phyloP scores from a whole-genome alignment of 768 basidiomycete species.

The Serendipita indica region DNA sequence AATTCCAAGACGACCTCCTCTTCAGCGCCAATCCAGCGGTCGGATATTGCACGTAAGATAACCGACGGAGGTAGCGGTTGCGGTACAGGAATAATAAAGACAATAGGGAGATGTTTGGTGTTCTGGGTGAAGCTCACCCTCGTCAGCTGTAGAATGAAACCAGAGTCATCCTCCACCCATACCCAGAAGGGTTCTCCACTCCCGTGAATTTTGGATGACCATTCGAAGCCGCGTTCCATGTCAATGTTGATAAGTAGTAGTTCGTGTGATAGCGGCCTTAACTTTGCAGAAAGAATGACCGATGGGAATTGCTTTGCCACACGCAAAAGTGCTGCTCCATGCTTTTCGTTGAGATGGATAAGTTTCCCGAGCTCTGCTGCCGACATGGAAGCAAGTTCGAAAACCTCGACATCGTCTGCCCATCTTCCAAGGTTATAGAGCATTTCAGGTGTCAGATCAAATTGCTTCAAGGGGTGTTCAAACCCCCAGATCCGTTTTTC shows the following conservation, averaged over 20 bases:
- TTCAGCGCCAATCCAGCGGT: constrained; percentile 88
- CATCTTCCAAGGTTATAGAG: constrained; percentile 63
- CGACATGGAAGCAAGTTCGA: constrained; percentile 53
- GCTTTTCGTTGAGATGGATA: constrained; percentile 70
- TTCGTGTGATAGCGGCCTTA: constrained; percentile 74
- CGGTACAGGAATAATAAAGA: constrained; percentile 70
- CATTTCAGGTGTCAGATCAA: constrained; percentile 59
- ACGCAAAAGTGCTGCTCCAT: constrained; percentile 62
- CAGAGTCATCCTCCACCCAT: constrained; percentile 83
- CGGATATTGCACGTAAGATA: constrained; percentile 68
- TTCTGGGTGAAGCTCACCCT: constrained; percentile 57
- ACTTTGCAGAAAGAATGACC: constrained; percentile 42
- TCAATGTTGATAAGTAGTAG: constrained; percentile 61
- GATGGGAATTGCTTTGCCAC: constrained; percentile 81
- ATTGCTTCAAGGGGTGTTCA: constrained; percentile 79
- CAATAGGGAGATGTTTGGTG: constrained; percentile 42
- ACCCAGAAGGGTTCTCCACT: constrained; percentile 80
- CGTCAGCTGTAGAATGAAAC: constrained; percentile 69
- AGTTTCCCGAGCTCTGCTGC: constrained; percentile 61
- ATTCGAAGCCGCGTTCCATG: constrained; percentile 55
- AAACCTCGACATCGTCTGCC: constrained; percentile 65
- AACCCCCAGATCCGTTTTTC: constrained; percentile 91
- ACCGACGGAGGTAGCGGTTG: constrained; percentile 46
- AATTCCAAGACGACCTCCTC: constrained; percentile 51
- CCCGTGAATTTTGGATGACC: constrained; percentile 66